Evolutionary conservation across 768 basidiomycete genomes (phyloP).

Genomic region (Suillus variegatus): DNA sequence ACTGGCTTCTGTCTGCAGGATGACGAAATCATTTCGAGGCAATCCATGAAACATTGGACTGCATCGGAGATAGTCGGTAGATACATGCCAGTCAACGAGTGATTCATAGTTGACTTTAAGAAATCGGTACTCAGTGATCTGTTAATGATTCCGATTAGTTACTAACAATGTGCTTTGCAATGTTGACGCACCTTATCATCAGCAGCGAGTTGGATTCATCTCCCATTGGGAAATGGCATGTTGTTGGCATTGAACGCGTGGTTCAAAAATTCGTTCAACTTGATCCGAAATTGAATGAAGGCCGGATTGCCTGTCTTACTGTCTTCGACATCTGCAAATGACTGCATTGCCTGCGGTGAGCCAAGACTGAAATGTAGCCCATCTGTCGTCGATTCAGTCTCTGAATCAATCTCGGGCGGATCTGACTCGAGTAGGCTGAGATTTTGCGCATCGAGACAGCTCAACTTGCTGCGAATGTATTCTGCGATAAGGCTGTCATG

Average conservation of each 20-base stretch:
- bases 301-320: not conserved
- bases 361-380: not conserved
- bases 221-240: not conserved
- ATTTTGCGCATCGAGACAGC: not conserved
- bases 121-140: slow-evolving; percentile 7
- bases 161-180: too few species aligned
- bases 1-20: too few species aligned
- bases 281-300: slow-evolving; percentile 1
- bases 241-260: not conserved
- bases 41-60: slow-evolving; percentile 20
- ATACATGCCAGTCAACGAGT: slow-evolving; percentile 26
- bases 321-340: not conserved
- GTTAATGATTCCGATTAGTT: too few species aligned
- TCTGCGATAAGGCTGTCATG: slow-evolving; percentile 25
- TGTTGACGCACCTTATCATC: not conserved
- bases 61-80: slow-evolving; percentile 29
- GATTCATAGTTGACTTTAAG: slow-evolving; percentile 30
- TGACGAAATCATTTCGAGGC: too few species aligned
- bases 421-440: not conserved
- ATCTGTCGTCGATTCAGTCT: too few species aligned
- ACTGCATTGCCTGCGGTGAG: not conserved
- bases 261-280: slow-evolving; percentile 9
- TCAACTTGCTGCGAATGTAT: not conserved
- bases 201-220: not conserved
- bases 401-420: too few species aligned